These are phyloP conservation scores for Stereocaulon alpinum DNA, from an alignment of 495 filamentous ascomycete genomes.

Conservation along the genomic window DNA sequence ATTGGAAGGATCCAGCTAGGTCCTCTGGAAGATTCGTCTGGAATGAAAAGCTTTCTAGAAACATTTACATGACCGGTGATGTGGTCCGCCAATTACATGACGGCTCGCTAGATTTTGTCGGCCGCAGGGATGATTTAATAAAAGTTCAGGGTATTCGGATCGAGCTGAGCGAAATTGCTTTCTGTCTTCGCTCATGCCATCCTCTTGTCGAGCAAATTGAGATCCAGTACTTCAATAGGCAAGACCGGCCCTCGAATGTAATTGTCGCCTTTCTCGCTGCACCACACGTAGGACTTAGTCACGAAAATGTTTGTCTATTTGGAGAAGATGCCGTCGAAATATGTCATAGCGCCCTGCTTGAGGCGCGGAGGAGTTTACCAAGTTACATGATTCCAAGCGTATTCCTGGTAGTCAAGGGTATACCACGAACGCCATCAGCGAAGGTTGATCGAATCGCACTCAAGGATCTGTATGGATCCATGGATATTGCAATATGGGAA, in stretches of 20 bases:
- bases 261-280: constrained; percentile 30
- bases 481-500: constrained; percentile 30
- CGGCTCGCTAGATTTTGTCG: constrained; percentile 36
- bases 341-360: constrained; percentile 20
- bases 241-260: constrained; percentile 28
- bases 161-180: constrained; percentile 33
- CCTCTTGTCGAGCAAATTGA: constrained; percentile 26
- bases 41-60: constrained; percentile 23
- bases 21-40: constrained; percentile 33
- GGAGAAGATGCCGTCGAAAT: constrained; percentile 20
- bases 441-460: constrained; percentile 29
- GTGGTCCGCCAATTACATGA: constrained; percentile 35
- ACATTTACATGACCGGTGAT: constrained; percentile 44
- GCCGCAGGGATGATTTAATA: constrained; percentile 31
- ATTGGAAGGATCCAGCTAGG: constrained; percentile 35
- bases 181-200: constrained; percentile 28
- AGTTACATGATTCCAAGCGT: constrained; percentile 31
- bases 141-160: constrained; percentile 33
- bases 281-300: constrained; percentile 6
- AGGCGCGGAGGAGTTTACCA: constrained; percentile 24
- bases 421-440: constrained; percentile 29
- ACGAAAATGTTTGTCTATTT: background rate
- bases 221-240: constrained; percentile 23
- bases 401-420: constrained; percentile 25
- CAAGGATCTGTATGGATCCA: constrained; percentile 23